Base-by-base conservation (phyloP, 805 yeast species). In the Maudiozyma pseudohumilis region DNA sequence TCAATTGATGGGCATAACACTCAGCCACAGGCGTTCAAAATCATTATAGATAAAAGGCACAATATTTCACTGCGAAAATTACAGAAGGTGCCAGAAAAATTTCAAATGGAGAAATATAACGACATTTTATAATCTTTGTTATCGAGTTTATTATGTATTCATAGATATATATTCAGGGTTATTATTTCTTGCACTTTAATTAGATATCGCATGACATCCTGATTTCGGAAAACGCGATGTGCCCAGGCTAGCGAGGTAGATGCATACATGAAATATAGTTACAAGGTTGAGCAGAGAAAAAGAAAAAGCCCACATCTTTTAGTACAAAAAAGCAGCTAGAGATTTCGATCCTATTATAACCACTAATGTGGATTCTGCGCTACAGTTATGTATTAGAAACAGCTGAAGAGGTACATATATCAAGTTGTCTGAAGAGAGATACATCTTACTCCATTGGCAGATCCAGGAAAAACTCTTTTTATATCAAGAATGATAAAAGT, bases 401-500 rank as follows among this genome's bases (percentile, higher is more conserved):
- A 44, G 55, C 53, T n/a, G 19, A 40, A 13, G 12, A 19, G 3
- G 29, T 31, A 9, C 16, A 32, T 3, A 39, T 46, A 11, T 50
- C 53, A 4, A 39, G 48, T 28, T 47, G 51, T 25, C 32, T 58
- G 13, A 29, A 39, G 35, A 32, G 25, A 10, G 38, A 34, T 2
- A 34, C 36, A 22, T 29, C 24, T 0, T 53, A 51, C 32, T 42
- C 38, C 13, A 43, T 58, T 16, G 63, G 63, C 8, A 48, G 63
- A 29, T 56, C 63, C 5, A 50, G 54, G 23, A 53, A 55, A 39
- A 50, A 49, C 40, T 40, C 41, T 10, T 42, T 56, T 19, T 35
- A 34, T 13, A 48, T 56, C n/a, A 55, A 55, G 28, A 53, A 55
- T 37, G 61, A 58, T 32, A 58, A 56, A 31, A 56, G 61, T 34